phyloP scores from a whole-genome alignment of 1,284 basidiomycete genomes.

The Puccinia triticina region DNA sequence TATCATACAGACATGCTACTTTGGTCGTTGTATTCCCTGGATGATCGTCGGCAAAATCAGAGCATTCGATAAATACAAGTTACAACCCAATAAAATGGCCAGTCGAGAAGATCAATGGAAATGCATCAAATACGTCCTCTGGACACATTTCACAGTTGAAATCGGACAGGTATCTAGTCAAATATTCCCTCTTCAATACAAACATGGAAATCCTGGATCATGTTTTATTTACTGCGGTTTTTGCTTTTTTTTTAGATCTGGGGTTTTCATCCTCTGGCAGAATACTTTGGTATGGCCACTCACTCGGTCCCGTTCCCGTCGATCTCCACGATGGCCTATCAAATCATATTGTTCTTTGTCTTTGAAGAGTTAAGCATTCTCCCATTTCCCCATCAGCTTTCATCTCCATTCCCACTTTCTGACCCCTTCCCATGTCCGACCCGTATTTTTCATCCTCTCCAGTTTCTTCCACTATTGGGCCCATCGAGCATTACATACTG shows the following conservation, averaged over 20 bases:
- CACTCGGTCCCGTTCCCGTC: constrained; percentile 89
- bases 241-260: constrained; percentile 70
- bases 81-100: constrained; percentile 79
- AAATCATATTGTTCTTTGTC: constrained; percentile 88
- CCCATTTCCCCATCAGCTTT: background rate
- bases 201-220: background rate
- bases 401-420: constrained; percentile 55
- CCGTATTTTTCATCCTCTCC: constrained; percentile 63
- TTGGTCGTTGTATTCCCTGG: constrained; percentile 92
- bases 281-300: constrained; percentile 84
- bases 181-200: background rate
- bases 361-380: constrained; percentile 73
- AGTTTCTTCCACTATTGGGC: constrained; percentile 63
- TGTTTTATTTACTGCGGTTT: constrained; percentile 2
- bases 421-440: constrained; percentile 73
- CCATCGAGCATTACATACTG: constrained; percentile 87
- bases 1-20: constrained; percentile 79
- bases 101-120: constrained; percentile 85
- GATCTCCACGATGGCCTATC: constrained; percentile 71
- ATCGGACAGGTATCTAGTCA: constrained; percentile 71
- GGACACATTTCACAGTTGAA: constrained; percentile 95
- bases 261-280: constrained; percentile 93
- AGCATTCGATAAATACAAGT: constrained; percentile 91
- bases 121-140: constrained; percentile 90
- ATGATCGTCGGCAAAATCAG: constrained; percentile 92